Conservation (phyloP, 352 stramenopile species). For the Blastocystis sp. region DNA sequence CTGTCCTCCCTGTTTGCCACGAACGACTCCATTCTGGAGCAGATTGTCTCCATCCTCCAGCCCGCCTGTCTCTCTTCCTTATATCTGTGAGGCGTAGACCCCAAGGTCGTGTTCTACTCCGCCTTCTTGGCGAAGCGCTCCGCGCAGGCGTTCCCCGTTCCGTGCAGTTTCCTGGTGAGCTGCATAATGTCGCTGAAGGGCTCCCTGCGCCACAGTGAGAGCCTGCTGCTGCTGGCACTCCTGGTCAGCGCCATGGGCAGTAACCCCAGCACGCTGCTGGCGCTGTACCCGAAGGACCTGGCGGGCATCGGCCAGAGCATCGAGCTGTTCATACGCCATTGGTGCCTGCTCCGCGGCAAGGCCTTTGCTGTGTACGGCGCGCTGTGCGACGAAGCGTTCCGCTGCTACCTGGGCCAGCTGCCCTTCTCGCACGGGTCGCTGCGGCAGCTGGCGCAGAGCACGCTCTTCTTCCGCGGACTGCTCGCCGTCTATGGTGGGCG, state of each 20-base stretch:
- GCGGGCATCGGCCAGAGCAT: background rate
- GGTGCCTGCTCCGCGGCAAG: background rate
- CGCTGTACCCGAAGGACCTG: slow-evolving; percentile 9
- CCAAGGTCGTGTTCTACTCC: background rate
- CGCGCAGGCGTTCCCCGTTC: background rate
- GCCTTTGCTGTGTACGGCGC: background rate
- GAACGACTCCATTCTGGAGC: slow-evolving; percentile 5
- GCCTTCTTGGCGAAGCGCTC: background rate
- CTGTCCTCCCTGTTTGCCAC: background rate
- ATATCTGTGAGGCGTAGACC: background rate
- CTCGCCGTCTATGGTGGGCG: slow-evolving; percentile 12
- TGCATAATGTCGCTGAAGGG: background rate
- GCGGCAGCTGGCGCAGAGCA: slow-evolving; percentile 28
- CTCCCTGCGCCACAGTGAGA: background rate
- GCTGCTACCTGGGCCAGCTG: slow-evolving; percentile 27
- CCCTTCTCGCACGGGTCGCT: slow-evolving; percentile 18
- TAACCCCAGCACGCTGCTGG: background rate
- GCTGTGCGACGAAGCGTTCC: slow-evolving; percentile 4
- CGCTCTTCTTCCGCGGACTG: slow-evolving; percentile 37
- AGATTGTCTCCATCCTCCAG: background rate
- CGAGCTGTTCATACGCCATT: background rate
- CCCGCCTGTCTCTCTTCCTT: background rate
- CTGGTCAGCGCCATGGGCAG: slow-evolving; percentile 9
- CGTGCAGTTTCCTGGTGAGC: background rate
- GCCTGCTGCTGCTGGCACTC: background rate